phyloP scores from a whole-genome alignment of 2,329 filamentous ascomycete species.

The Chrysoporthe austroafricana region DNA sequence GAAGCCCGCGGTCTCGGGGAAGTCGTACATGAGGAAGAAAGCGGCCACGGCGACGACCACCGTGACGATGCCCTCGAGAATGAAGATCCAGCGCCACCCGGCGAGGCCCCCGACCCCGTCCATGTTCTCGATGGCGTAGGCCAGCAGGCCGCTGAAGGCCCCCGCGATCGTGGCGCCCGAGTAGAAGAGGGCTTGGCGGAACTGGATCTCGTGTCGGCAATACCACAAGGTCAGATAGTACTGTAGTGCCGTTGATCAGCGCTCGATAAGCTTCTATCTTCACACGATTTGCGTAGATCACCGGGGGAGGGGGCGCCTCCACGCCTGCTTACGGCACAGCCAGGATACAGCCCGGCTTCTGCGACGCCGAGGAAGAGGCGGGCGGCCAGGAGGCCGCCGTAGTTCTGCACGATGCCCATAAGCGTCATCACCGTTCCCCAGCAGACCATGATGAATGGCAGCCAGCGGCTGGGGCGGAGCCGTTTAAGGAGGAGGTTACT shows the following conservation, averaged over 20 bases:
- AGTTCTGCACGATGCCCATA: slow-evolving; percentile 57
- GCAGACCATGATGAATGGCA: slow-evolving; percentile 75
- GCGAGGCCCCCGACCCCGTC: slow-evolving; percentile 46
- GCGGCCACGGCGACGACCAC: slow-evolving; percentile 60
- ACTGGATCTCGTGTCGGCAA: slow-evolving; percentile 58
- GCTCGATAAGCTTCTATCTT: neutral
- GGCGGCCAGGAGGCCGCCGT: slow-evolving; percentile 50
- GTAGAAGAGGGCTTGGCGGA: slow-evolving; percentile 76
- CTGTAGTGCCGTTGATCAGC: slow-evolving; percentile 31
- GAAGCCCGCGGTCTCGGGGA: slow-evolving; percentile 78
- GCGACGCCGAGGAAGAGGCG: slow-evolving; percentile 66
- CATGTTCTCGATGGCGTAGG: slow-evolving; percentile 51
- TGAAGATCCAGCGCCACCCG: slow-evolving; percentile 60
- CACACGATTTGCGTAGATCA: too few species aligned
- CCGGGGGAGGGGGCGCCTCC: too few species aligned
- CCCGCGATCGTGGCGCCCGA: slow-evolving; percentile 80
- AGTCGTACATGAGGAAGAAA: slow-evolving; percentile 78
- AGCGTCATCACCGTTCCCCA: slow-evolving; percentile 55
- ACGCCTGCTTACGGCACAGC: slow-evolving; percentile 51
- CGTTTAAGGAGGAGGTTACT: slow-evolving; percentile 79
- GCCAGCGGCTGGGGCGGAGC: slow-evolving; percentile 73
- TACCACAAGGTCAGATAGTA: slow-evolving; percentile 65
- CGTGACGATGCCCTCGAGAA: slow-evolving; percentile 45
- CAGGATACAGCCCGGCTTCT: slow-evolving; percentile 70
- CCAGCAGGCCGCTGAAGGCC: slow-evolving; percentile 68